phyloP scores from a whole-genome alignment of 768 basidiomycete species.

The Cyclocybe cylindracea region DNA sequence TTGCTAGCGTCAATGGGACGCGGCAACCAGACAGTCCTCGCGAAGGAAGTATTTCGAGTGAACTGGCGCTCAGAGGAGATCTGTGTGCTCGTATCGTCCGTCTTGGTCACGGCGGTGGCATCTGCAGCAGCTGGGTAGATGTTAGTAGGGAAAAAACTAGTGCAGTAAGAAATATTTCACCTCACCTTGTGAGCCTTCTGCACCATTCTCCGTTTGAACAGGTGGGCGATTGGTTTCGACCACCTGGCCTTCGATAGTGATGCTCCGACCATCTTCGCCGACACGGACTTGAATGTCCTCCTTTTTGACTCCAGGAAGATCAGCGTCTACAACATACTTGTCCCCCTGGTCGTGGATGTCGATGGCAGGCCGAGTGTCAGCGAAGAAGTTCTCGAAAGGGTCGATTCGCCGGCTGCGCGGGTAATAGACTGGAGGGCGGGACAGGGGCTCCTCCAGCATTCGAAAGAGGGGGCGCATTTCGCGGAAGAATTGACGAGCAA shows the following conservation, averaged over 20 bases:
- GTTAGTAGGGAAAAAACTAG: not conserved
- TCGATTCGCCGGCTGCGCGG: conserved; percentile 27
- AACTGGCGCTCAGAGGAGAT: conserved; percentile 64
- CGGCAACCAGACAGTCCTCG: conserved; percentile 74
- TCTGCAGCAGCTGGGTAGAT: conserved; percentile 7
- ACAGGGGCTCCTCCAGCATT: conserved; percentile 63
- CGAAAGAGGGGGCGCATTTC: conserved; percentile 79
- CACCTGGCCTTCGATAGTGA: conserved; percentile 73
- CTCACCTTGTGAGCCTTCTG: not conserved
- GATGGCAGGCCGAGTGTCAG: conserved; percentile 51
- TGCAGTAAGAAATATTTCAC: not conserved
- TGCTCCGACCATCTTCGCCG: conserved; percentile 66
- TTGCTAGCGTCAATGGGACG: conserved; percentile 56
- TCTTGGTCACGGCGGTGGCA: conserved; percentile 21
- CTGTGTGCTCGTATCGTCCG: conserved; percentile 38
- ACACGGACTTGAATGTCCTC: conserved; percentile 73
- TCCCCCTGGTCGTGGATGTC: conserved; percentile 69
- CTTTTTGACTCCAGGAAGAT: conserved; percentile 77
- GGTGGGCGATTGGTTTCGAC: conserved; percentile 22
- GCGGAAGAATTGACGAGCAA: conserved; percentile 62
- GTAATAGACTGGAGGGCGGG: conserved; percentile 17
- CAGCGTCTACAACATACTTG: conserved; percentile 71
- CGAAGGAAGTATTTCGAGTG: conserved; percentile 55
- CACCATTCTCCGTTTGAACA: conserved; percentile 20
- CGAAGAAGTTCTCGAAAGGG: conserved; percentile 16